Base-by-base conservation (phyloP, 73 alveolate genomes). In the Diophrys sp. region DNA sequence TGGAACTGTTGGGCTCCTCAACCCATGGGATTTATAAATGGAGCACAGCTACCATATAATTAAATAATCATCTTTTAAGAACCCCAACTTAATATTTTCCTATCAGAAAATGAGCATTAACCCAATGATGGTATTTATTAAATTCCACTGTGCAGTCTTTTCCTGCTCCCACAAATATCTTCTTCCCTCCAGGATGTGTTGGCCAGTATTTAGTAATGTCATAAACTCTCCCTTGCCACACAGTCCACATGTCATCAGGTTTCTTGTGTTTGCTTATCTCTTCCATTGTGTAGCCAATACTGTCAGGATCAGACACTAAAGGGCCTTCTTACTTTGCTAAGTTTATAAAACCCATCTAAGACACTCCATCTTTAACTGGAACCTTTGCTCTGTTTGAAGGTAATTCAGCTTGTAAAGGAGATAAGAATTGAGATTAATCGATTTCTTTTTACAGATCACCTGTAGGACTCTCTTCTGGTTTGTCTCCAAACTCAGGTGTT, bases 71-170 rank as follows among this genome's bases (percentile, higher is more conserved):
- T 70, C 87, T 27, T 53, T 56, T 87, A 33, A 87, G 73, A 18
- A 80, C 79, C 2, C 98, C 98, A 11, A 94, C 91, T 62, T 94
- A 90, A 81, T 76, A 76, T 73, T 84, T 87, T 70, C 95, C 96
- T 14, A 92, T 81, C 14, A 95, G 30, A 77, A 87, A 80, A 34
- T 82, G 84, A 0, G 94, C 91, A 74, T 92, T 95, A 31, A 95
- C 97, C 98, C 98, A 95, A 24, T 96, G 97, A 71, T 95, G 99
- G 77, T 93, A 91, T 71, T 90, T 70, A 79, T 87, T 80, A 70
- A 88, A 95, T 29, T 89, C 90, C 31, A 76, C 89, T 23, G 98
- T 95, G 72, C 99, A 94, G 87, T 95, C 99, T 69, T 87, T 84
- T 11, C 99, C 99, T 23, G 95, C 97, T 1, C 95, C 96, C 31